Evolutionary conservation across 2,329 filamentous ascomycete species (phyloP).

Genomic region (Pleoardoris graminearum): DNA sequence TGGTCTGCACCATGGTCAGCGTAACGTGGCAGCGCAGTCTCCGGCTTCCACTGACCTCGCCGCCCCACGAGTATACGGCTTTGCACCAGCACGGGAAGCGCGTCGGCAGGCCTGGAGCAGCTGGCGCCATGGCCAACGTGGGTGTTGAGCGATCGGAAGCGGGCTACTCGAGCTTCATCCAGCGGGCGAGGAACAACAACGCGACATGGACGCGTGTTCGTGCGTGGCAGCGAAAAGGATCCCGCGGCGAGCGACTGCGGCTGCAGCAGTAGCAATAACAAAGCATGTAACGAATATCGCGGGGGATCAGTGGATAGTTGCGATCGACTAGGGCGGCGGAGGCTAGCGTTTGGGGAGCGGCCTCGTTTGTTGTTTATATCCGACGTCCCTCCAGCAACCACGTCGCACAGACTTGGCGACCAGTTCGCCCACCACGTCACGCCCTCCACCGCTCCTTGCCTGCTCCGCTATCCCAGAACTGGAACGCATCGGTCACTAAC

Average conservation of each 20-base stretch:
- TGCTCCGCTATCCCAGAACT: too few species aligned
- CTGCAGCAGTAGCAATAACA: background rate
- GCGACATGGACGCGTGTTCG: background rate
- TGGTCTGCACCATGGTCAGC: slow-evolving; percentile 59
- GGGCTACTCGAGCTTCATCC: background rate
- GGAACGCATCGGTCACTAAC: too few species aligned
- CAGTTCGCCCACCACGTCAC: too few species aligned
- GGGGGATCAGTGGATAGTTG: slow-evolving; percentile 1
- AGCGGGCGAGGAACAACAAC: background rate
- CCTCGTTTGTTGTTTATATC: too few species aligned
- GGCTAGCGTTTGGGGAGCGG: background rate
- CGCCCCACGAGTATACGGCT: slow-evolving; percentile 91
- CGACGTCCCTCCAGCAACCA: too few species aligned
- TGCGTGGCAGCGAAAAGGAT: background rate
- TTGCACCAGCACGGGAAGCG: slow-evolving; percentile 90
- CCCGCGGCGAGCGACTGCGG: background rate
- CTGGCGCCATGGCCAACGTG: slow-evolving; percentile 48
- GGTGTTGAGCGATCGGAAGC: slow-evolving; percentile 3
- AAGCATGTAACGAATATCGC: background rate
- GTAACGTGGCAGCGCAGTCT: slow-evolving; percentile 11
- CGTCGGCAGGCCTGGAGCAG: slow-evolving; percentile 63
- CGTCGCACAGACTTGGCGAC: too few species aligned
- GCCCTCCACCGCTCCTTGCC: too few species aligned
- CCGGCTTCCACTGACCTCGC: slow-evolving; percentile 58
- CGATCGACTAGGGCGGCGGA: background rate